Percentiles rank a stretch among this genome's conserved stretches.
Evolutionary conservation across 2,329 filamentous ascomycete species (phyloP).

Genomic region (Alternaria solani): DNA sequence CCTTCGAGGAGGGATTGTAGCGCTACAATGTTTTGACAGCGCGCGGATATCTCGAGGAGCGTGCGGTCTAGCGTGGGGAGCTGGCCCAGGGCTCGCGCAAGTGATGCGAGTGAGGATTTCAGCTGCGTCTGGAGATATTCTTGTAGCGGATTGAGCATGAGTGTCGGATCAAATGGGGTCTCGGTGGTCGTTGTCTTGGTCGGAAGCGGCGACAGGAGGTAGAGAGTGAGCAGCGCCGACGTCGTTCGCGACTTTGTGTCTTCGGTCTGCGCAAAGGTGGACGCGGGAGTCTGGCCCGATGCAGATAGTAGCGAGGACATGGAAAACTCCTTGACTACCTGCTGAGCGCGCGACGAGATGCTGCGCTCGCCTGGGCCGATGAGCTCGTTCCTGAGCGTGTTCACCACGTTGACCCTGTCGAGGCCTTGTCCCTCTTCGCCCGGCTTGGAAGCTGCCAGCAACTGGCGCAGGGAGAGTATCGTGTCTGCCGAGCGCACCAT

Average conservation of each 20-base stretch:
- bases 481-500: constrained; percentile 85
- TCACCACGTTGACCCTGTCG: constrained; percentile 75
- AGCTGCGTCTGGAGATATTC: constrained; percentile 82
- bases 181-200: constrained; percentile 55
- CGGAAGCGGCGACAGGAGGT: constrained; percentile 77
- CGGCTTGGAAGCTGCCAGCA: constrained; percentile 71
- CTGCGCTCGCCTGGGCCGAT: constrained; percentile 76
- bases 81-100: constrained; percentile 79
- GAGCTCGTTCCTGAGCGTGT: constrained; percentile 73
- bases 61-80: constrained; percentile 84
- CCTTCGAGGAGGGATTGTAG: constrained; percentile 78
- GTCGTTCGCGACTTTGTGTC: constrained; percentile 77
- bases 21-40: constrained; percentile 91
- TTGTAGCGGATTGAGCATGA: constrained; percentile 80
- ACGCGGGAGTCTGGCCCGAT: constrained; percentile 43
- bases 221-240: constrained; percentile 79
- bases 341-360: constrained; percentile 76
- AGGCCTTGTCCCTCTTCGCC: constrained; percentile 81
- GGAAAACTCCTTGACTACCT: constrained; percentile 83
- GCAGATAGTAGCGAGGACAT: constrained; percentile 65
- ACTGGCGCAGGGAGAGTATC: constrained; percentile 75
- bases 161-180: constrained; percentile 66
- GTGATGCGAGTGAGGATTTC: constrained; percentile 76
- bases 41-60: constrained; percentile 78
- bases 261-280: constrained; percentile 69